These are phyloP conservation scores for Chaetomium sp. DNA, from an alignment of 2,329 filamentous ascomycete species.

Conservation along the genomic window DNA sequence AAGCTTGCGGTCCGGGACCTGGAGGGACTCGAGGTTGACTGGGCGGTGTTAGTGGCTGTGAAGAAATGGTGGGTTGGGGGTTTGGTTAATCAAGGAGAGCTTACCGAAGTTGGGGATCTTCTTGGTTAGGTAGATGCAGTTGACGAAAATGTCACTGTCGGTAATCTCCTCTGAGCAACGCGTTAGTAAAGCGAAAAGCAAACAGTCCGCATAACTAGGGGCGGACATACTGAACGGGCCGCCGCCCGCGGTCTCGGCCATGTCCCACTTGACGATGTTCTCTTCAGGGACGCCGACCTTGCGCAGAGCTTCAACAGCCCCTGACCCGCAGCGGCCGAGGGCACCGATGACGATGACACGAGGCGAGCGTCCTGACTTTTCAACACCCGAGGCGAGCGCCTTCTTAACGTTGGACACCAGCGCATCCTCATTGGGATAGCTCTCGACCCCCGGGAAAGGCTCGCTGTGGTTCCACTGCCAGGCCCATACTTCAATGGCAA, in stretches of 20 bases:
- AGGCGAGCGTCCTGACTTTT: slow-evolving; percentile 67
- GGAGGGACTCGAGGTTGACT: slow-evolving; percentile 70
- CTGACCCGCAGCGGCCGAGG: slow-evolving; percentile 79
- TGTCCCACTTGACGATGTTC: slow-evolving; percentile 71
- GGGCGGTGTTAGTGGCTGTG: slow-evolving; percentile 9
- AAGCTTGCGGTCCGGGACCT: slow-evolving; percentile 69
- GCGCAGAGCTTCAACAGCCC: slow-evolving; percentile 78
- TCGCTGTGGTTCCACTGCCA: slow-evolving; percentile 68
- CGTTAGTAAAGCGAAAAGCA: slow-evolving; percentile 17
- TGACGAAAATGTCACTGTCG: slow-evolving; percentile 75
- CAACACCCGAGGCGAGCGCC: slow-evolving; percentile 64
- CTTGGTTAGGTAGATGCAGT: slow-evolving; percentile 79
- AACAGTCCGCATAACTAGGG: not conserved
- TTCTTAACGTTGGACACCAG: slow-evolving; percentile 75
- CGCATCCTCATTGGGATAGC: slow-evolving; percentile 73
- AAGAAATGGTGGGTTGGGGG: not conserved
- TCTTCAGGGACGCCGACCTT: slow-evolving; percentile 71
- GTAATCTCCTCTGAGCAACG: slow-evolving; percentile 63
- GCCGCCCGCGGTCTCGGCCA: slow-evolving; percentile 74
- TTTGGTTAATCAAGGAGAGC: not conserved
- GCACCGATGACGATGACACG: slow-evolving; percentile 83
- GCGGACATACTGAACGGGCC: slow-evolving; percentile 63
- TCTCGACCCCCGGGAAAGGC: slow-evolving; percentile 65
- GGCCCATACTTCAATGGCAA: slow-evolving; percentile 79
- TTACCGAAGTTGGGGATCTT: slow-evolving; percentile 73